phyloP scores from a whole-genome alignment of 306 rosid genomes.

The Amphicarpaea edgeworthii region DNA sequence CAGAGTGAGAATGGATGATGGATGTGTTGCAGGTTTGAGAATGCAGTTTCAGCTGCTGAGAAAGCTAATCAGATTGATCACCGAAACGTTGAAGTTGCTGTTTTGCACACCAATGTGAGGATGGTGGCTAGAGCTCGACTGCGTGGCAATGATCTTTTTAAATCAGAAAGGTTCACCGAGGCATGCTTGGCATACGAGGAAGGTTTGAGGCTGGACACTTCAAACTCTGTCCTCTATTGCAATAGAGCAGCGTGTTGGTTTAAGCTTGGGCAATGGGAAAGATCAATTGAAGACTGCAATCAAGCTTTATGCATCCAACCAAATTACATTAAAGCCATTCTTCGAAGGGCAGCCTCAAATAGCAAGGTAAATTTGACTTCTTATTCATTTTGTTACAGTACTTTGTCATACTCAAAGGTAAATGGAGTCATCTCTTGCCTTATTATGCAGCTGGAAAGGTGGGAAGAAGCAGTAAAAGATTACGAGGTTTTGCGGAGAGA shows the following conservation, averaged over 20 bases:
- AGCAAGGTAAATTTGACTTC: conserved; percentile 59
- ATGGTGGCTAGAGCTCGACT: conserved; percentile 77
- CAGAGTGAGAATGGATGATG: conserved; percentile 68
- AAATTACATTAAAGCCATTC: conserved; percentile 80
- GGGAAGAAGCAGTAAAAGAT: conserved; percentile 78
- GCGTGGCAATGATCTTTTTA: conserved; percentile 85
- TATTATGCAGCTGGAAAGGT: conserved; percentile 68
- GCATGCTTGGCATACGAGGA: conserved; percentile 82
- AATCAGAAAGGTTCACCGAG: conserved; percentile 82
- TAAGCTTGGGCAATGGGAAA: conserved; percentile 87
- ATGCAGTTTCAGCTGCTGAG: conserved; percentile 82
- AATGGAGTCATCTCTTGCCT: conserved; percentile 32
- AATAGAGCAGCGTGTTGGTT: conserved; percentile 90
- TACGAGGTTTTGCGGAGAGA: conserved; percentile 68
- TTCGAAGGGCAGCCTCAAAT: conserved; percentile 81
- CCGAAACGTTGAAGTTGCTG: conserved; percentile 70
- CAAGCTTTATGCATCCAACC: conserved; percentile 75
- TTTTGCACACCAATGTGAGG: conserved; percentile 66
- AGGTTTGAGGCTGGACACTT: conserved; percentile 75
- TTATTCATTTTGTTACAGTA: not conserved
- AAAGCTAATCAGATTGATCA: conserved; percentile 74
- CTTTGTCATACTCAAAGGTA: not conserved
- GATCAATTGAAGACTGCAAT: conserved; percentile 81
- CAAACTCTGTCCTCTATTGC: conserved; percentile 82
- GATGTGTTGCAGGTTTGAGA: conserved; percentile 89